phyloP scores from a whole-genome alignment of 2,329 filamentous ascomycete genomes.

The Botrytis hyacinthi region DNA sequence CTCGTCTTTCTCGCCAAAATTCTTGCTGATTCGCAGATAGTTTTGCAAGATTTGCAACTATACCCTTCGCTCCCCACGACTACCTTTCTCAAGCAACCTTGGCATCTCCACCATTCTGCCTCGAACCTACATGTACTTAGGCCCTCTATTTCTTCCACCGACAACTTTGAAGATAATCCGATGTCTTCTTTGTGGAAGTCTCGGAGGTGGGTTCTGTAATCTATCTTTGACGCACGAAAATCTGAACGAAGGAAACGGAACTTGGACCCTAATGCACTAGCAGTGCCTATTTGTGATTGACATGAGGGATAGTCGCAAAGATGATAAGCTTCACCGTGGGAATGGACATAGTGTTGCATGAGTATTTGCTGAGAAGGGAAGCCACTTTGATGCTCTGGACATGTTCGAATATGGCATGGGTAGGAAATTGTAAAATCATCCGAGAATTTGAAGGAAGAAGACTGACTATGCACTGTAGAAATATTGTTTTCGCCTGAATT shows the following conservation, averaged over 20 bases:
- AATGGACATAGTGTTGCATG: not conserved
- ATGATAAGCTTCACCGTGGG: not conserved
- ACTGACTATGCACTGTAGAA: not conserved
- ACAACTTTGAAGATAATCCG: not conserved
- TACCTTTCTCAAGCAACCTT: not conserved
- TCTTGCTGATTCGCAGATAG: not conserved
- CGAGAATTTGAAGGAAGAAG: not conserved
- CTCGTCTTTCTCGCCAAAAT: not conserved
- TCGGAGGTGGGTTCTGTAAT: not conserved
- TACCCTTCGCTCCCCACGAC: not conserved
- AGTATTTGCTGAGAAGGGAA: not conserved
- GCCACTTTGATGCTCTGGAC: constrained; percentile 8
- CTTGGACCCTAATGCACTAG: not conserved
- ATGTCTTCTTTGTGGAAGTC: constrained; percentile 8
- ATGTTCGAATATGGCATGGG: constrained; percentile 1
- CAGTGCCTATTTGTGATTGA: constrained; percentile 3
- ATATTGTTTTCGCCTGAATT: not conserved
- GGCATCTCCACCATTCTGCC: constrained; percentile 8
- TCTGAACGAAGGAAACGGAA: not conserved
- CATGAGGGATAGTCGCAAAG: constrained; percentile 13
- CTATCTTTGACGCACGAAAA: not conserved
- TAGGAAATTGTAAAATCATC: not conserved
- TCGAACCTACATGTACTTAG: not conserved
- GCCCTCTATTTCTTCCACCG: not conserved
- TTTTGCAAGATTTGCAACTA: not conserved